Conservation (phyloP, 305 asterid genomes). For the Fraxinus angustifolia region DNA sequence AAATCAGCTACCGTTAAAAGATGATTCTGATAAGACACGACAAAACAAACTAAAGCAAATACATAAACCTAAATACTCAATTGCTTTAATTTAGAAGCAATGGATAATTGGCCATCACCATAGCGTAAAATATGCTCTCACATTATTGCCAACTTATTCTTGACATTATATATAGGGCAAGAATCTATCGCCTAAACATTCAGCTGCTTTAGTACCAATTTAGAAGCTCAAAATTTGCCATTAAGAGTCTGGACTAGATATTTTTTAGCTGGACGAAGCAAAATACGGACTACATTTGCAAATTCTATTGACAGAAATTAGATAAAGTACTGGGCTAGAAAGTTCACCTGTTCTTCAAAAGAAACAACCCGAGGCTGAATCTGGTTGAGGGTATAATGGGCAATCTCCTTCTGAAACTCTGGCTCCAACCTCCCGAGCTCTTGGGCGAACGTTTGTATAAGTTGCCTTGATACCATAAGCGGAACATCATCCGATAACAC, state of each 20-base stretch:
- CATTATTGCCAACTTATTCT: not conserved
- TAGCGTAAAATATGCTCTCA: not conserved
- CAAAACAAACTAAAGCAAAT: not conserved
- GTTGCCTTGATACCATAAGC: constrained; percentile 92
- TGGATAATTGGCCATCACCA: not conserved
- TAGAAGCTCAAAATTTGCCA: not conserved
- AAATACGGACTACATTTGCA: not conserved
- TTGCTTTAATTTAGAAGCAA: not conserved
- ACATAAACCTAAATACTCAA: not conserved
- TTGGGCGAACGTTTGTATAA: constrained; percentile 86
- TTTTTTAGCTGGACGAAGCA: not conserved
- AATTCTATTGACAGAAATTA: not conserved
- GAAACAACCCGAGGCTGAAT: constrained; percentile 94
- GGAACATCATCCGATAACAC: constrained; percentile 91
- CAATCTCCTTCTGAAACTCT: constrained; percentile 82
- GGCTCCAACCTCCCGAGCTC: constrained; percentile 84
- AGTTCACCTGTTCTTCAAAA: constrained; percentile 80
- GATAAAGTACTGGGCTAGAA: not conserved
- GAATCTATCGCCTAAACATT: not conserved
- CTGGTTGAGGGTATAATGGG: constrained; percentile 85
- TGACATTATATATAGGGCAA: not conserved
- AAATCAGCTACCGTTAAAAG: not conserved
- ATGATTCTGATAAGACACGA: not conserved
- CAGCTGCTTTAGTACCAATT: not conserved
- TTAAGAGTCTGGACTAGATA: not conserved